Percentiles rank a stretch among this genome's conserved stretches.
phyloP scores from a whole-genome alignment of 83 land plant genomes.

The Larix sibirica region DNA sequence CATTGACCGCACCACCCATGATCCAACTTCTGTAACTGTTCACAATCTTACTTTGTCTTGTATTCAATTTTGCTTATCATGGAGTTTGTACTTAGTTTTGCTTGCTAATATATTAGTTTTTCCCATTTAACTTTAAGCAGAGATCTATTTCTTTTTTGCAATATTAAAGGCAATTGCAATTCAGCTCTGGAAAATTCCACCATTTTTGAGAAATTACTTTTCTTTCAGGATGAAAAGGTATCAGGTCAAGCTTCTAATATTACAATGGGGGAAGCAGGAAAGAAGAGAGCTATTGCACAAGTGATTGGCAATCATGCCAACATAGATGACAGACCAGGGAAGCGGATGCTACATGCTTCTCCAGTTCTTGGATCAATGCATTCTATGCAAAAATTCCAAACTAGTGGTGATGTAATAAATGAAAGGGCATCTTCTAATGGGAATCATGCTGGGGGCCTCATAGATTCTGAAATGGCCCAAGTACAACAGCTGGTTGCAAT shows the following conservation, averaged over 20 bases:
- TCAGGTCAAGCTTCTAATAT: constrained; percentile 16
- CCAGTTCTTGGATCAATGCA: constrained; percentile 7
- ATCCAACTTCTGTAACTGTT: constrained; percentile 34
- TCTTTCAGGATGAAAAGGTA: constrained; percentile 39
- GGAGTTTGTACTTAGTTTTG: neutral
- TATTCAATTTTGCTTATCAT: neutral
- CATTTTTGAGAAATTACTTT: neutral
- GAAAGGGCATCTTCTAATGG: constrained; percentile 21
- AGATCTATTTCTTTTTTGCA: neutral
- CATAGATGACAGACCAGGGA: constrained; percentile 38
- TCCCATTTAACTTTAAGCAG: neutral
- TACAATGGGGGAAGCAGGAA: constrained; percentile 19
- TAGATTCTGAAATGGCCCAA: constrained; percentile 43
- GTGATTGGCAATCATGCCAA: constrained; percentile 20
- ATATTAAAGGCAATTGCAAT: neutral
- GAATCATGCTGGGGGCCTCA: constrained; percentile 11
- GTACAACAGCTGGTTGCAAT: constrained; percentile 78
- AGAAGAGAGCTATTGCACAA: constrained; percentile 36
- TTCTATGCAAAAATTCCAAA: neutral
- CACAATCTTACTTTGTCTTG: neutral
- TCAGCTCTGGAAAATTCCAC: neutral
- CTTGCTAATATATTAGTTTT: neutral
- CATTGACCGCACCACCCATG: constrained; percentile 23
- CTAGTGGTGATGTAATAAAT: neutral
- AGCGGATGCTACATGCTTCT: constrained; percentile 39